phyloP scores from a whole-genome alignment of 2,329 filamentous ascomycete species.

The Allantophomopsis cytisporea region DNA sequence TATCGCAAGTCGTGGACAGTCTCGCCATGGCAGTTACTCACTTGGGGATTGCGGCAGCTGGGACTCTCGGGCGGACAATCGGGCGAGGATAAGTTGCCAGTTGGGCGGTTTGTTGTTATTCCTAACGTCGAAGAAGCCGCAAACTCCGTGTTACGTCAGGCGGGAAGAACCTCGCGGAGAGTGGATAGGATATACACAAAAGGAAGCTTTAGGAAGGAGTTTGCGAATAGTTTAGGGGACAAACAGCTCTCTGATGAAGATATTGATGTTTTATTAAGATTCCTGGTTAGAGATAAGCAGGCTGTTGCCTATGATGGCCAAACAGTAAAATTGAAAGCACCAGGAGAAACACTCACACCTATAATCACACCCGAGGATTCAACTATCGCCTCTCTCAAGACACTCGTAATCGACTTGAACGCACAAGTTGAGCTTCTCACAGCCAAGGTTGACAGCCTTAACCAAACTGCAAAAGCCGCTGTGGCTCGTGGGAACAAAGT shows the following conservation, averaged over 20 bases:
- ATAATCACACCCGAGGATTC: constrained; percentile 64
- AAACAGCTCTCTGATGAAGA: constrained; percentile 46
- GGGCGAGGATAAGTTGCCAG: constrained; percentile 40
- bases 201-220: constrained; percentile 46
- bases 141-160: constrained; percentile 31
- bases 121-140: constrained; percentile 46
- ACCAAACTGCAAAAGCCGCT: constrained; percentile 51
- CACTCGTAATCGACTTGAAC: constrained; percentile 61
- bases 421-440: constrained; percentile 57
- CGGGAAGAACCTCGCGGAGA: constrained; percentile 26
- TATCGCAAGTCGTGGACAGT: constrained; percentile 52
- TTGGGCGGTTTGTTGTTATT: constrained; percentile 52
- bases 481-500: constrained; percentile 60
- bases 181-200: constrained; percentile 58
- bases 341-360: constrained; percentile 26
- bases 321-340: constrained; percentile 60
- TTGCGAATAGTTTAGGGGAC: constrained; percentile 36
- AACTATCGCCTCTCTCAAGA: constrained; percentile 73
- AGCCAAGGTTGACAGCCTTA: constrained; percentile 51
- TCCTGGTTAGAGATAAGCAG: constrained; percentile 53
- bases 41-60: constrained; percentile 62
- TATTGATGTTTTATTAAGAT: constrained; percentile 55
- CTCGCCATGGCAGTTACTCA: constrained; percentile 55
- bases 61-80: constrained; percentile 39
- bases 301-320: constrained; percentile 45